These are phyloP conservation scores for Malus sylvestris DNA, from an alignment of 306 rosid species.

Conservation along the genomic window DNA sequence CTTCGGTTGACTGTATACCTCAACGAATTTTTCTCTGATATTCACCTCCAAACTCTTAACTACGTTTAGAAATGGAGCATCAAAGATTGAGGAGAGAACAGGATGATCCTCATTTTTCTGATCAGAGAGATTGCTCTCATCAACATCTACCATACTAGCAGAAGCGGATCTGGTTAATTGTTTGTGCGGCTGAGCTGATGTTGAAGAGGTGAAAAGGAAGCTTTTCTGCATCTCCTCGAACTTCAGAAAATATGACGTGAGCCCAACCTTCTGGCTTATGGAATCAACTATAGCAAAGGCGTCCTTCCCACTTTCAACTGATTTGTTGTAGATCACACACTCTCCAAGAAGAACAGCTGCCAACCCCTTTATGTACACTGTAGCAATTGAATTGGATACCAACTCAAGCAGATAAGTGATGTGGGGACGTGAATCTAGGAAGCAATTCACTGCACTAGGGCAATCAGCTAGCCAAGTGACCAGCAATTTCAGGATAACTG, in stretches of 20 bases:
- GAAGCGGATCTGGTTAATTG: conserved; percentile 74
- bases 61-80: conserved; percentile 51
- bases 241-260: conserved; percentile 68
- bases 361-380: conserved; percentile 70
- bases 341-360: conserved; percentile 86
- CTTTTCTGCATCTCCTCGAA: conserved; percentile 83
- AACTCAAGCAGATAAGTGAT: conserved; percentile 83
- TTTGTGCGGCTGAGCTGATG: conserved; percentile 39
- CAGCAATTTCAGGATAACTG: conserved; percentile 70
- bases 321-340: conserved; percentile 80
- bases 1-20: conserved; percentile 76
- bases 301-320: conserved; percentile 56
- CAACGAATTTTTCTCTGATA: conserved; percentile 73
- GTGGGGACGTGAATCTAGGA: conserved; percentile 88
- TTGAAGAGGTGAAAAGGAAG: conserved; percentile 45
- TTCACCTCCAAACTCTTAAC: conserved; percentile 57
- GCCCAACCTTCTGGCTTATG: conserved; percentile 84
- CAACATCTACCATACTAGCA: conserved; percentile 77
- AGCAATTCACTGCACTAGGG: conserved; percentile 80
- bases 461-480: conserved; percentile 78
- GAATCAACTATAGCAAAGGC: conserved; percentile 74
- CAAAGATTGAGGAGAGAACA: conserved; percentile 65
- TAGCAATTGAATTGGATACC: conserved; percentile 59
- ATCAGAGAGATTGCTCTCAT: conserved; percentile 42
- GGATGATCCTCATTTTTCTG: conserved; percentile 59